phyloP scores from a whole-genome alignment of 2,329 filamentous ascomycete genomes.

The Alternaria brassicicola region DNA sequence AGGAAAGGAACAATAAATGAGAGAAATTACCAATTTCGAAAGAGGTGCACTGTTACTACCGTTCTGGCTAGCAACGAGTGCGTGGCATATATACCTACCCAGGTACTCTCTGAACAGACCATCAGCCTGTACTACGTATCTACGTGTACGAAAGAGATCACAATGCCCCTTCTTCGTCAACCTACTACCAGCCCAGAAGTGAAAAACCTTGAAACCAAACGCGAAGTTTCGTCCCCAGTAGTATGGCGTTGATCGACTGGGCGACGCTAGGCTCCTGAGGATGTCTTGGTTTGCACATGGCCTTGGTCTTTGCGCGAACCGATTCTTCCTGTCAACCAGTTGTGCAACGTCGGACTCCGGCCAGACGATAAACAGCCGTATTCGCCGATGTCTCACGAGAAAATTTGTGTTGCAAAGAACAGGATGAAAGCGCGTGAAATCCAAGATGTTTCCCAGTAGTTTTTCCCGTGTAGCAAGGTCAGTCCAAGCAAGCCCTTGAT shows the following conservation, averaged over 20 bases:
- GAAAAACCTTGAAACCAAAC: not conserved
- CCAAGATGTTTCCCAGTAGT: not conserved
- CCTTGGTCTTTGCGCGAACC: constrained; percentile 11
- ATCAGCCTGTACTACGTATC: constrained; percentile 10
- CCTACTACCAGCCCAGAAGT: not conserved
- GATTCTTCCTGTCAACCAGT: constrained; percentile 2
- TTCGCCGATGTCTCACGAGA: constrained; percentile 12
- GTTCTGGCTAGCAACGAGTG: constrained; percentile 26
- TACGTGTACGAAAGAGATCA: not conserved
- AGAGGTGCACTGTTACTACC: constrained; percentile 4
- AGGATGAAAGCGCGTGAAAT: not conserved
- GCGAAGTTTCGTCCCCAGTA: constrained; percentile 3
- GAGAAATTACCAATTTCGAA: not conserved
- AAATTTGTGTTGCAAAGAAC: constrained; percentile 5
- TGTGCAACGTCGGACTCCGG: constrained; percentile 20
- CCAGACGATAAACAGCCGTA: constrained; percentile 8
- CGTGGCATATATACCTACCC: constrained; percentile 18
- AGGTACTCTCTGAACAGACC: constrained; percentile 1
- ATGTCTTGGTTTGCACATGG: constrained; percentile 8
- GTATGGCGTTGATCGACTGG: constrained; percentile 2
- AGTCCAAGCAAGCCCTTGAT: not conserved
- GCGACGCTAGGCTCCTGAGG: not conserved
- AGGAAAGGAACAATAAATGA: not conserved
- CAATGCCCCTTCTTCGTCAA: constrained; percentile 6
- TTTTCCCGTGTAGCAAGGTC: not conserved